Base-by-base conservation (phyloP, 2,329 filamentous ascomycete genomes). In the Hysterium pulicare region DNA sequence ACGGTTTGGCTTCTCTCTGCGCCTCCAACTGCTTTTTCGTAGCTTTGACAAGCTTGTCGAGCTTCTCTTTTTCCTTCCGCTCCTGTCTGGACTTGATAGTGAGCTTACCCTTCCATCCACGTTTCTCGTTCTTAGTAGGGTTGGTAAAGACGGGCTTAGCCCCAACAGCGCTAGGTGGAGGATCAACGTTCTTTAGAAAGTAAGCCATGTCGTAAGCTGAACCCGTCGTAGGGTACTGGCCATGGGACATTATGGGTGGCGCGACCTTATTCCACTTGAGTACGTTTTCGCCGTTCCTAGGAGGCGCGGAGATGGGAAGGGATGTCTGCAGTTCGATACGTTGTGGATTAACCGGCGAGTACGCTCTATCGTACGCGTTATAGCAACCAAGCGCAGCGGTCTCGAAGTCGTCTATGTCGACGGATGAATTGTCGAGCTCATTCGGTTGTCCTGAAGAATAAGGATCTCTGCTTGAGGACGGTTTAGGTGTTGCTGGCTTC, bases 141-240 rank as follows among this genome's bases (percentile, higher is more conserved):
- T 36, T 16, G 30, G 10, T 19, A 13, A 26, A 20, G 15, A 10
- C 23, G 36, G 31, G 10, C 32, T 31, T 20, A 23, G 30, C 23
- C 3, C 16, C 30, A 26, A 15, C 3, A n/a, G 22, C 31, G n/a
- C 22, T 24, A 16, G 10, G 28, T 24, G 45, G 39, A 5, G 67
- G 67, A 16, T 61, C 66, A 4, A 66, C 69, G 5, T 62, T 65
- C 42, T 57, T 57, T 37, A 70, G 46, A 40, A 70, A 70, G 35
- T 57, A 63, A 11, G 64, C 63, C 41, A 70, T 50, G 30, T 69
- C 65, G 24, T 58, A 56, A 8, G 60, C 59, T 9, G 50, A 45
- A 17, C 42, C 52, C 8, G 58, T 59, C 26, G 63, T 38, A 20
- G 21, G 34, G 16, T 26, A 17, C n/a, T 42, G 34, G 13, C n/a